A percentile compares a stretch with the other conserved stretches of the same genome.
phyloP scores from a whole-genome alignment of 164 flowering plant genomes.

The Macadamia integrifolia region DNA sequence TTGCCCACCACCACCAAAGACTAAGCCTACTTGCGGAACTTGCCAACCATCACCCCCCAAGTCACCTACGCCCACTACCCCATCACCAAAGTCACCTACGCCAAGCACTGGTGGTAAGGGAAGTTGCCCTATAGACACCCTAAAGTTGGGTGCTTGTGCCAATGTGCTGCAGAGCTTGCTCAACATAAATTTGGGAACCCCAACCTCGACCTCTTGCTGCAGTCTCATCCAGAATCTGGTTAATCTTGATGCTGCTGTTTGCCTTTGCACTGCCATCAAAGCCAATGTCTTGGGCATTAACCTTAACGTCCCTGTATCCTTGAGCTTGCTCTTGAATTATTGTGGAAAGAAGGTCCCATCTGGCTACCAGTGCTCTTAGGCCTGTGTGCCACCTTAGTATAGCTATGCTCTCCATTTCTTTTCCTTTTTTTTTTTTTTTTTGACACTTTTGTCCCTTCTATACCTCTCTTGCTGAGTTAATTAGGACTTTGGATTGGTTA shows the following conservation, averaged over 20 bases:
- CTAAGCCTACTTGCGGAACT: neutral
- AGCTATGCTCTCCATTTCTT: neutral
- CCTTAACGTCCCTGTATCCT: conserved; percentile 46
- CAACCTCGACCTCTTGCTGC: conserved; percentile 59
- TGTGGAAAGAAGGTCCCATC: conserved; percentile 59
- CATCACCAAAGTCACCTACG: too few species aligned
- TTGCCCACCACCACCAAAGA: conserved; percentile 17
- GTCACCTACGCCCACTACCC: too few species aligned
- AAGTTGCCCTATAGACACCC: conserved; percentile 58
- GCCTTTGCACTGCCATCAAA: neutral
- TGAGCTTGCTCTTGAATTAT: conserved; percentile 52
- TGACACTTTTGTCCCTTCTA: neutral
- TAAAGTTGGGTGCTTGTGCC: conserved; percentile 67
- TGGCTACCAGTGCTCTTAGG: conserved; percentile 45
- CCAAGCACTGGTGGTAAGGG: too few species aligned
- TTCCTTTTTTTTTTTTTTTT: too few species aligned
- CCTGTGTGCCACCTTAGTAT: conserved; percentile 1
- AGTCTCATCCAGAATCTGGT: conserved; percentile 45
- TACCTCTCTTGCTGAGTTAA: neutral
- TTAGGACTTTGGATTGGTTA: neutral
- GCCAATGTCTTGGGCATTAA: conserved; percentile 37
- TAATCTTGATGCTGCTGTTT: conserved; percentile 7
- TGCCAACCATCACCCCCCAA: too few species aligned
- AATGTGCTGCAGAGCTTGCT: conserved; percentile 42
- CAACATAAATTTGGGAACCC: conserved; percentile 42